Evolutionary conservation across 805 yeast species (phyloP).

Genomic region (Starmerella vaccinii): DNA sequence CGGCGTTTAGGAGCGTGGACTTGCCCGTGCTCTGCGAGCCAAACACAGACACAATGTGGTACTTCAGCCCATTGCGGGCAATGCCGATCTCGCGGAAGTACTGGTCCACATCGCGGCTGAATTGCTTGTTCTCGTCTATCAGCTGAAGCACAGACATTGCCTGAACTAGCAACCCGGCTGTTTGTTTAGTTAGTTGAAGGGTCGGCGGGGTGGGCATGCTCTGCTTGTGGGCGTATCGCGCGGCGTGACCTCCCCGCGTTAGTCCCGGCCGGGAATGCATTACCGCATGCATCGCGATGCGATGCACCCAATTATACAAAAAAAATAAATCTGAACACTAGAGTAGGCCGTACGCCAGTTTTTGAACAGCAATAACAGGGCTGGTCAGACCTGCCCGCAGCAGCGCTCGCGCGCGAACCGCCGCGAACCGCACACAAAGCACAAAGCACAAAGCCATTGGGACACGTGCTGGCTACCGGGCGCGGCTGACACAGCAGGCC

Average conservation of each 20-base stretch:
- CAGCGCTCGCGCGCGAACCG: too few relatives aligned
- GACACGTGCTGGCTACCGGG: neutral
- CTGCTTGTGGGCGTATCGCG: neutral
- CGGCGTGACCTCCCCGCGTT: too few relatives aligned
- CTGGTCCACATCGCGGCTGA: conserved; percentile 34
- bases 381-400: too few relatives aligned
- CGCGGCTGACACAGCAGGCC: neutral
- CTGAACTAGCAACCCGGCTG: neutral
- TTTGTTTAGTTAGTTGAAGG: neutral
- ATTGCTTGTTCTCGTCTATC: conserved; percentile 50
- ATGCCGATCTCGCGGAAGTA: conserved; percentile 27
- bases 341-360: too few relatives aligned
- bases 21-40: conserved; percentile 97
- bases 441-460: neutral
- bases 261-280: too few relatives aligned
- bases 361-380: too few relatives aligned
- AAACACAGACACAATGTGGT: conserved; percentile 89
- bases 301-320: too few relatives aligned
- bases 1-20: conserved; percentile 74
- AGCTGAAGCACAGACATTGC: conserved; percentile 36
- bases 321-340: too few relatives aligned
- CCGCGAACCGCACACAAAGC: too few relatives aligned
- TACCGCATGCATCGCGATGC: too few relatives aligned
- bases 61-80: conserved; percentile 46
- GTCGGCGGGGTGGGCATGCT: neutral